Evolutionary conservation across 768 basidiomycete genomes (phyloP).

Genomic region (Lactarius akahatsu): DNA sequence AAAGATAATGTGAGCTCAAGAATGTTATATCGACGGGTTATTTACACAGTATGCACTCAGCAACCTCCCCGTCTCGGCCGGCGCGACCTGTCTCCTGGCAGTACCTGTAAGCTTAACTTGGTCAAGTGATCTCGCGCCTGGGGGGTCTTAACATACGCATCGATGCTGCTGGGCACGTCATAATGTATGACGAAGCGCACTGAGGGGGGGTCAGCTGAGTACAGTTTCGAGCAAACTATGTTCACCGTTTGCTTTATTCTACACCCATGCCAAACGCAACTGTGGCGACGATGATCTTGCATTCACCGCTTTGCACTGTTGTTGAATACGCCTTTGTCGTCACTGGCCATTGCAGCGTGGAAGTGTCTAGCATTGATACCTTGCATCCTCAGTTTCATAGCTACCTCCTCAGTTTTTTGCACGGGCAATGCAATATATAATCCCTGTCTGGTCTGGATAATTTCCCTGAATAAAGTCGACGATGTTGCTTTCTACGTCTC

Average conservation of each 20-base stretch:
- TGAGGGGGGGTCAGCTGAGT: slow-evolving; percentile 34
- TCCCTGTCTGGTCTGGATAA: slow-evolving; percentile 63
- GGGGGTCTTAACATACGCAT: slow-evolving; percentile 54
- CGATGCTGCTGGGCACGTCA: slow-evolving; percentile 76
- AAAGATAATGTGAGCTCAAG: background rate
- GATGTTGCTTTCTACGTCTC: slow-evolving; percentile 56
- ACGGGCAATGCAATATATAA: slow-evolving; percentile 80
- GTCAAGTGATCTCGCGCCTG: slow-evolving; percentile 16
- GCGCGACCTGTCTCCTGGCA: slow-evolving; percentile 98
- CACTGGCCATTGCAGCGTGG: slow-evolving; percentile 72
- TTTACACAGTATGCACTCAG: slow-evolving; percentile 87
- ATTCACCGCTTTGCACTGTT: slow-evolving; percentile 66
- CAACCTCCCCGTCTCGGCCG: slow-evolving; percentile 82
- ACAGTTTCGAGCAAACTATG: background rate
- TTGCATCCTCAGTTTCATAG: slow-evolving; percentile 59
- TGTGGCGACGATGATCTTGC: slow-evolving; percentile 90
- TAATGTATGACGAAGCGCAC: slow-evolving; percentile 93
- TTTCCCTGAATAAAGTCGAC: slow-evolving; percentile 61
- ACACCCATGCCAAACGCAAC: slow-evolving; percentile 98
- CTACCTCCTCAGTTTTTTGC: slow-evolving; percentile 79
- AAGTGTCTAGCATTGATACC: slow-evolving; percentile 72
- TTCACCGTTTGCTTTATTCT: slow-evolving; percentile 77
- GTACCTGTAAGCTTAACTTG: slow-evolving; percentile 47
- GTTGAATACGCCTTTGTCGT: slow-evolving; percentile 63
- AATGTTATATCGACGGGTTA: background rate